A percentile compares a stretch with the other conserved stretches of the same genome.
Evolutionary conservation across 306 rosid genomes (phyloP).

Genomic region (Cyamopsis tetragonoloba): DNA sequence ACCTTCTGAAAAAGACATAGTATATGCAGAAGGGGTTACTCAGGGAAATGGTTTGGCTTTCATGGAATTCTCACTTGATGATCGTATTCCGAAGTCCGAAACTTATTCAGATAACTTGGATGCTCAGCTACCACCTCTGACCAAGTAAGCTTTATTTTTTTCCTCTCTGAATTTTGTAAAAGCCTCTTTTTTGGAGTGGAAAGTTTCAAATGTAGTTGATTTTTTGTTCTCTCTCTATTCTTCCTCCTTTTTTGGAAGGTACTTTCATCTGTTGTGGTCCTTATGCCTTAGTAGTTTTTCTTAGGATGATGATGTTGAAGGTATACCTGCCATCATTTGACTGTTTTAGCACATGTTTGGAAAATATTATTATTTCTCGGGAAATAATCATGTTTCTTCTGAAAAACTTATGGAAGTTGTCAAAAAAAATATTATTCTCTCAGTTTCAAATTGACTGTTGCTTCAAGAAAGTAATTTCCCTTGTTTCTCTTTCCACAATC

Average conservation of each 20-base stretch:
- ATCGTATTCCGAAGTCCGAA: conserved; percentile 80
- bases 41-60: conserved; percentile 96
- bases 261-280: background rate
- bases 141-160: conserved; percentile 52
- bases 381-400: too few species aligned
- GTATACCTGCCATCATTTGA: background rate
- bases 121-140: conserved; percentile 65
- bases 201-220: background rate
- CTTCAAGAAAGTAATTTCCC: too few species aligned
- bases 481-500: too few species aligned
- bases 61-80: conserved; percentile 93
- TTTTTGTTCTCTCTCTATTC: background rate
- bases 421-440: too few species aligned
- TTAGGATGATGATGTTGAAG: background rate
- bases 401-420: too few species aligned
- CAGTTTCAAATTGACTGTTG: too few species aligned
- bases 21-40: conserved; percentile 97
- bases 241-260: background rate
- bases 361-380: too few species aligned
- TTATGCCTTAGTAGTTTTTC: background rate
- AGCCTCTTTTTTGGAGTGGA: background rate
- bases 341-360: too few species aligned
- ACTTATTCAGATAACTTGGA: conserved; percentile 74
- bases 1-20: conserved; percentile 88
- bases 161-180: background rate